These are phyloP conservation scores for Zizania latifolia DNA, from an alignment of 176 grass and related monocot genomes.

Conservation along the genomic window DNA sequence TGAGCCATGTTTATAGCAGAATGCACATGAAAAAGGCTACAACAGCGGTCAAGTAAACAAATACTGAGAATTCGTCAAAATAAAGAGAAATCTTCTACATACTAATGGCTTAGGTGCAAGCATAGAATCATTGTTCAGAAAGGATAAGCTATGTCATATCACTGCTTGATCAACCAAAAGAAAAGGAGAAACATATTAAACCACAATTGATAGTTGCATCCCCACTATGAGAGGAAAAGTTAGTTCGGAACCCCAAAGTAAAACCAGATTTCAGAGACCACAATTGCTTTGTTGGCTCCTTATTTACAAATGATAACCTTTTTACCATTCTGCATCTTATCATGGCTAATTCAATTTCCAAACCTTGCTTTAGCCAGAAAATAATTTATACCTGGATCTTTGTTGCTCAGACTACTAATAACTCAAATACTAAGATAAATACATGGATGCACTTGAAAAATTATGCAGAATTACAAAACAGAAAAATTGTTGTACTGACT, in stretches of 20 bases:
- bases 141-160: not conserved
- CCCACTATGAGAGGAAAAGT: not conserved
- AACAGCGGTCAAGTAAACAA: not conserved
- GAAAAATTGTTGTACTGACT: not conserved
- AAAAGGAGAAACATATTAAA: not conserved
- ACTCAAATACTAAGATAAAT: not conserved
- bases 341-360: not conserved
- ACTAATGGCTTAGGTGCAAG: not conserved
- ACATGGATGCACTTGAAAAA: not conserved
- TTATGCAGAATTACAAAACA: not conserved
- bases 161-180: not conserved
- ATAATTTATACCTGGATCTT: not conserved
- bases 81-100: not conserved
- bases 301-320: not conserved
- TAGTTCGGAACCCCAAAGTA: not conserved
- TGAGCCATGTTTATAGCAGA: not conserved
- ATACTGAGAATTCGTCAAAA: not conserved
- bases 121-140: conserved; percentile 1
- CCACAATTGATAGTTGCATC: not conserved
- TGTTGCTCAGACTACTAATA: not conserved
- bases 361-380: not conserved
- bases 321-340: not conserved
- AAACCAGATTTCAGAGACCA: not conserved
- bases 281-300: not conserved
- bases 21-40: not conserved